Conservation (phyloP, 2,329 filamentous ascomycete species). For the Ophiognomonia clavigignenti-juglandacearum region DNA sequence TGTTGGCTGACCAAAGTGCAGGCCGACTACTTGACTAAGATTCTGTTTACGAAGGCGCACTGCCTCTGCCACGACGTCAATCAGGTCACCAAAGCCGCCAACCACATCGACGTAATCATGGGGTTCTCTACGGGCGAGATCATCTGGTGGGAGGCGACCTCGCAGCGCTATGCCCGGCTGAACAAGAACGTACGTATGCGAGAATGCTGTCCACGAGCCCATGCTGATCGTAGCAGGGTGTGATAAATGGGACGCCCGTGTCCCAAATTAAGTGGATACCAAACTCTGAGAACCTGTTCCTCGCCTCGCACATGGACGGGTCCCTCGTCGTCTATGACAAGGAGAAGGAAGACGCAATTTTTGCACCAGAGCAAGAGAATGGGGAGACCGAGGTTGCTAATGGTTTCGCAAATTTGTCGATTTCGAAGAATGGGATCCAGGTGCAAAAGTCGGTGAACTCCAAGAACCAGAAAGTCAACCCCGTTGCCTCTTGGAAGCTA, state of each 20-base stretch:
- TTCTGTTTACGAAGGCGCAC: conserved; percentile 94
- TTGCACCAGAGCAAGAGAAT: conserved; percentile 70
- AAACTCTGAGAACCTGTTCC: conserved; percentile 85
- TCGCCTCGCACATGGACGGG: conserved; percentile 89
- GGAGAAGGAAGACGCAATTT: conserved; percentile 84
- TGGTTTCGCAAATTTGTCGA: conserved; percentile 26
- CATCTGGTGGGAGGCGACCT: conserved; percentile 97
- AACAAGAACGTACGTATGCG: conserved; percentile 80
- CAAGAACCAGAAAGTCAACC: conserved; percentile 88
- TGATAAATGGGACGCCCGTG: conserved; percentile 81
- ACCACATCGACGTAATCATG: conserved; percentile 87
- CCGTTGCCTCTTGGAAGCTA: conserved; percentile 86
- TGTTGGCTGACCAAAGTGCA: conserved; percentile 33
- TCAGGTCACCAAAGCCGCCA: conserved; percentile 67
- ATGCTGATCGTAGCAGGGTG: conserved; percentile 50
- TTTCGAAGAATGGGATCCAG: conserved; percentile 49
- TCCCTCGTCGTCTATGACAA: conserved; percentile 93
- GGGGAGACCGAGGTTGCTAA: conserved; percentile 53
- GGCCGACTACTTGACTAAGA: conserved; percentile 90
- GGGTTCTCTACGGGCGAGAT: conserved; percentile 96
- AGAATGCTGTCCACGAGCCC: not conserved
- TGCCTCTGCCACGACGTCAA: conserved; percentile 95
- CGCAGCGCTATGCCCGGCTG: conserved; percentile 88
- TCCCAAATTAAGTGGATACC: conserved; percentile 91
- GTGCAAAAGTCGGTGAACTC: conserved; percentile 91